Conservation (phyloP, 768 basidiomycete species). For the Strobilomyces confusus region DNA sequence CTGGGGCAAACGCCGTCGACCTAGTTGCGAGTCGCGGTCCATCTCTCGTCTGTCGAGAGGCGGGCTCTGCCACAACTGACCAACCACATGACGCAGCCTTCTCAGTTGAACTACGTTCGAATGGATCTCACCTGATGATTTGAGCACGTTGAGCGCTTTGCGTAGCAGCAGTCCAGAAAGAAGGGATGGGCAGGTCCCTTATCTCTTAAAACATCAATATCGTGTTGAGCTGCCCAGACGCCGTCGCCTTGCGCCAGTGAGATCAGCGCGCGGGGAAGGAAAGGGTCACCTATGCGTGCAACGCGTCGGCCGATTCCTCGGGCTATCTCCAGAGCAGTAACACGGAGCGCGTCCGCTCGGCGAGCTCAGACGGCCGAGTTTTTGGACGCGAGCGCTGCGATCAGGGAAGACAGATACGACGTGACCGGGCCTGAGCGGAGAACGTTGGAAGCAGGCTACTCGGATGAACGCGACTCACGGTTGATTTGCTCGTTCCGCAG, state of each 20-base stretch:
- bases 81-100: too few relatives aligned
- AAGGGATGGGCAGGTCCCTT: conserved; percentile 68
- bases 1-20: too few relatives aligned
- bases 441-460: neutral
- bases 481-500: conserved; percentile 75
- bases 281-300: too few relatives aligned
- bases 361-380: conserved; percentile 69
- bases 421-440: conserved; percentile 50
- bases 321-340: too few relatives aligned
- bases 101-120: too few relatives aligned
- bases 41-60: too few relatives aligned
- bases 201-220: conserved; percentile 88
- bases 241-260: conserved; percentile 49
- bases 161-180: conserved; percentile 62
- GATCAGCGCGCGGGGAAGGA: conserved; percentile 3
- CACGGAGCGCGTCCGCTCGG: conserved; percentile 65
- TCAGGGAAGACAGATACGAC: too few relatives aligned
- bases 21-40: too few relatives aligned
- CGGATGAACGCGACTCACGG: conserved; percentile 43
- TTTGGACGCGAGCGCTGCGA: conserved; percentile 54
- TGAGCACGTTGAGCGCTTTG: conserved; percentile 61
- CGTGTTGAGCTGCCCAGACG: conserved; percentile 76
- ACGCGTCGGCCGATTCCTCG: too few relatives aligned
- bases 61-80: too few relatives aligned
- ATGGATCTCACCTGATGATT: too few relatives aligned